Base-by-base conservation (phyloP, 306 rosid genomes). In the Vigna nakashimae region DNA sequence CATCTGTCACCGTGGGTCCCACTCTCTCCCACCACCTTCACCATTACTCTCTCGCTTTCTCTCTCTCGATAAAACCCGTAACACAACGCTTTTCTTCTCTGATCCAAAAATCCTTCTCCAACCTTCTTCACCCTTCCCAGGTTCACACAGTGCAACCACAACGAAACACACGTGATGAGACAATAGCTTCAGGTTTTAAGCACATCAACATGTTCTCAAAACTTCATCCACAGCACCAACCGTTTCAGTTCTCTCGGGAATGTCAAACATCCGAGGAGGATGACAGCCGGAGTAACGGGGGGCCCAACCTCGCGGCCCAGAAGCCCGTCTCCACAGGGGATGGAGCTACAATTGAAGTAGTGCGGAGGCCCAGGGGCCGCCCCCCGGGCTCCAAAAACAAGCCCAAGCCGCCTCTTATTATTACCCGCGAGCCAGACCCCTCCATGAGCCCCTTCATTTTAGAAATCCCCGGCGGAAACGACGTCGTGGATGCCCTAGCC, bases 391-490 rank as follows among this genome's bases (percentile, higher is more conserved):
- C 20, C 20, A 20, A 20, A 20, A 94, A 94, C 89, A 90, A 64
- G 76, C 97, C 97, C 72, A 94, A 89, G 51, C 74, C 90, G 0
- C 80, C 88, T 0, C 83, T 89, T 9, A 42, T 87, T 24, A 83
- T 85, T 1, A 76, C 83, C 7, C 88, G 85, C 3, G 88, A 83
- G 16, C 36, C 90, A 9, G 92, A 92, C 56, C 93, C 92, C 8
- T 74, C 87, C 6, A 89, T 89, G 97, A 87, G 88, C 17, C 90
- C 97, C 2, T 88, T 88, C 83, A 80, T 94, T 67, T 89, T 94
- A 0, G 97, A 94, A 77, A 78, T 94, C 9, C 82, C 92, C 0
- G 71, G 63, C 0, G 98, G 98, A 3, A 87, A 71, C 82, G 97
- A 92, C 71, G 59, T 94, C 18, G 92, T 94, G 0, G 91, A 89